phyloP scores from a whole-genome alignment of 176 grass and related monocot species.

The Puya raimondii region DNA sequence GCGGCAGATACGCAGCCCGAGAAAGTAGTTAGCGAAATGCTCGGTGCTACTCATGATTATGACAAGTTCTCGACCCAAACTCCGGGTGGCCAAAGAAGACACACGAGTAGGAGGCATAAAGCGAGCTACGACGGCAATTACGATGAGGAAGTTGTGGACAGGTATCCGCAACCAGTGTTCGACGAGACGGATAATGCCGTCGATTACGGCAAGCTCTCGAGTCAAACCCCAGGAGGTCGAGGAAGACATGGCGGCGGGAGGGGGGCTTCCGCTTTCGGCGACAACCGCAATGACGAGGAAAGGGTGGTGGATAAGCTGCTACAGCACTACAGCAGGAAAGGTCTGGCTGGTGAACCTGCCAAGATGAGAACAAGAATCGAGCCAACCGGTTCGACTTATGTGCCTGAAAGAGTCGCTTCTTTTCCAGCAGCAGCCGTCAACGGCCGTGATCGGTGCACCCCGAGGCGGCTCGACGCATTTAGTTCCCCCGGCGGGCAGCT shows the following conservation, averaged over 20 bases:
- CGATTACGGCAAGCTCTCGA: constrained; percentile 61
- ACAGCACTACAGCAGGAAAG: constrained; percentile 74
- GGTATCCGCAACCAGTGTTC: neutral
- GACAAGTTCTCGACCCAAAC: neutral
- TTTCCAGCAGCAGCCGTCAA: constrained; percentile 20
- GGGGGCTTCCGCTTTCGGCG: constrained; percentile 26
- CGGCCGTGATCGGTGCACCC: constrained; percentile 18
- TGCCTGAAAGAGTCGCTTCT: constrained; percentile 28
- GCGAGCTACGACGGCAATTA: constrained; percentile 26
- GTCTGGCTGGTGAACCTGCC: constrained; percentile 22
- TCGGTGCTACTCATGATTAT: neutral
- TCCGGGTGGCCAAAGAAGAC: constrained; percentile 25
- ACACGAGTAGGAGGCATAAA: constrained; percentile 28
- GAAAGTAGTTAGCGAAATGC: neutral
- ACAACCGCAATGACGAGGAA: constrained; percentile 45
- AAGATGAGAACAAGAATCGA: constrained; percentile 26
- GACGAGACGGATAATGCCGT: constrained; percentile 45
- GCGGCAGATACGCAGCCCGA: neutral
- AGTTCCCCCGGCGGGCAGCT: constrained; percentile 26
- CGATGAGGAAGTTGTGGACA: constrained; percentile 22
- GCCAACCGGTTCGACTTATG: neutral
- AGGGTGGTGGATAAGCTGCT: constrained; percentile 77
- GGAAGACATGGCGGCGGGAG: constrained; percentile 40
- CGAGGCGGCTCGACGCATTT: constrained; percentile 35
- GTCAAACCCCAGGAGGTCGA: constrained; percentile 24